Evolutionary conservation across 306 rosid species (phyloP).

Genomic region (Calophaca sinica): DNA sequence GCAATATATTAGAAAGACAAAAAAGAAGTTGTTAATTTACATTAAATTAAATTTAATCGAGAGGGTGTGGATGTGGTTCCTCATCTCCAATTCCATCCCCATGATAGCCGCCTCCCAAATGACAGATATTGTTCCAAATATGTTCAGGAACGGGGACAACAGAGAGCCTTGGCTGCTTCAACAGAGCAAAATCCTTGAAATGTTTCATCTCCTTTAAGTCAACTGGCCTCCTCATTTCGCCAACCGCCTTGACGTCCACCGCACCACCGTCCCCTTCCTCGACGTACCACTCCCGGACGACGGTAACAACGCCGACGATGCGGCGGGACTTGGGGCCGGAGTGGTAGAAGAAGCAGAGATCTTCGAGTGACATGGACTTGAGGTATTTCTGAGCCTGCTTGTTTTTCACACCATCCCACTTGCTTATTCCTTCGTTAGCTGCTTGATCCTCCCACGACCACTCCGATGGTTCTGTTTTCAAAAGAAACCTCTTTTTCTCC

Average conservation of each 20-base stretch:
- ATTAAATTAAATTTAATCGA: too few species aligned
- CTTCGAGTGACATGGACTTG: slow-evolving; percentile 69
- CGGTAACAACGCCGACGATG: slow-evolving; percentile 74
- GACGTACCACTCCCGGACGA: slow-evolving; percentile 64
- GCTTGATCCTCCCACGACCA: slow-evolving; percentile 97
- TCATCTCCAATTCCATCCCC: slow-evolving; percentile 57
- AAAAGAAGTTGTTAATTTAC: too few species aligned
- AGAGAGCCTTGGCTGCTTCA: slow-evolving; percentile 76
- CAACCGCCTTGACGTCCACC: slow-evolving; percentile 77
- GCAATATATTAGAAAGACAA: too few species aligned
- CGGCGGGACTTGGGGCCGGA: slow-evolving; percentile 85
- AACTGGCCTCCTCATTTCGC: slow-evolving; percentile 80
- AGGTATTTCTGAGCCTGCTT: slow-evolving; percentile 86
- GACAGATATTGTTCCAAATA: slow-evolving; percentile 67
- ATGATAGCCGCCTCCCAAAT: slow-evolving; percentile 75
- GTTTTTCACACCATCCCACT: slow-evolving; percentile 95
- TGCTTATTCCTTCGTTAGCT: slow-evolving; percentile 68
- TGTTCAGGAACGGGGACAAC: slow-evolving; percentile 69
- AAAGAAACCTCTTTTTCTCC: slow-evolving; percentile 57
- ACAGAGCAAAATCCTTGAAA: slow-evolving; percentile 61
- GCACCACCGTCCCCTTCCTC: slow-evolving; percentile 47
- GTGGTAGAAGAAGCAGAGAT: slow-evolving; percentile 88
- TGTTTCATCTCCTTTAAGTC: slow-evolving; percentile 83
- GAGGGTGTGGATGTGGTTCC: too few species aligned
- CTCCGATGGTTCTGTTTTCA: slow-evolving; percentile 85